phyloP scores from a whole-genome alignment of 2,329 filamentous ascomycete species.

The Truncatella angustata region DNA sequence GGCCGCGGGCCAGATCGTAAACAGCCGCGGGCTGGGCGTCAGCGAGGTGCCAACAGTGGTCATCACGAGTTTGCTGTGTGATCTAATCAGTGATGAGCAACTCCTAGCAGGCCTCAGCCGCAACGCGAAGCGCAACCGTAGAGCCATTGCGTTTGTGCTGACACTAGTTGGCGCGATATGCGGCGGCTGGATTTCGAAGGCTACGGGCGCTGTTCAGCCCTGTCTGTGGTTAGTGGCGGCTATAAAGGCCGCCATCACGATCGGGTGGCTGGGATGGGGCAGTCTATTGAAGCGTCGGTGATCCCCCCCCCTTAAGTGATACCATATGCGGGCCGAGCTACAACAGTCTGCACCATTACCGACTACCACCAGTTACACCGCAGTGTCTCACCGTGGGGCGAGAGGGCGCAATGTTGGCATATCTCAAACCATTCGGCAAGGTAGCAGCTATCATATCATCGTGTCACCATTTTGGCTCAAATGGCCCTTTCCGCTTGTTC shows the following conservation, averaged over 20 bases:
- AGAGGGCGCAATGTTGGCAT: too few species aligned
- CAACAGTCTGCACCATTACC: too few species aligned
- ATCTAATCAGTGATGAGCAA: constrained; percentile 49
- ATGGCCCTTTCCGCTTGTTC: too few species aligned
- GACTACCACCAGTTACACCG: too few species aligned
- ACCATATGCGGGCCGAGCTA: too few species aligned
- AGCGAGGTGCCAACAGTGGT: constrained; percentile 57
- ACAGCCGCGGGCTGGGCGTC: constrained; percentile 47
- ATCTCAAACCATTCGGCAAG: too few species aligned
- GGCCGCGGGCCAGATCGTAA: constrained; percentile 54
- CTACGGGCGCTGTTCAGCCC: constrained; percentile 37
- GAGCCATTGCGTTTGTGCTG: constrained; percentile 42
- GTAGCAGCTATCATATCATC: too few species aligned
- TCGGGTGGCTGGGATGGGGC: constrained; percentile 27
- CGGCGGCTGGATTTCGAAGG: constrained; percentile 46
- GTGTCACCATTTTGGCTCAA: too few species aligned
- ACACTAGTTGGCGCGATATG: constrained; percentile 41
- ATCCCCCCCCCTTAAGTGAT: too few species aligned
- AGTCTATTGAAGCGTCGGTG: background rate
- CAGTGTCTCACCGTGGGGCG: too few species aligned
- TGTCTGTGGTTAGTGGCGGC: constrained; percentile 45
- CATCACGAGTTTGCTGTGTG: constrained; percentile 52
- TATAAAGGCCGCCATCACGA: constrained; percentile 39
- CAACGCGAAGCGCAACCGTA: constrained; percentile 50
- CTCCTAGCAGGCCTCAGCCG: constrained; percentile 39